These are phyloP conservation scores for Acer negundo DNA, from an alignment of 345 rosid genomes.

Conservation along the genomic window DNA sequence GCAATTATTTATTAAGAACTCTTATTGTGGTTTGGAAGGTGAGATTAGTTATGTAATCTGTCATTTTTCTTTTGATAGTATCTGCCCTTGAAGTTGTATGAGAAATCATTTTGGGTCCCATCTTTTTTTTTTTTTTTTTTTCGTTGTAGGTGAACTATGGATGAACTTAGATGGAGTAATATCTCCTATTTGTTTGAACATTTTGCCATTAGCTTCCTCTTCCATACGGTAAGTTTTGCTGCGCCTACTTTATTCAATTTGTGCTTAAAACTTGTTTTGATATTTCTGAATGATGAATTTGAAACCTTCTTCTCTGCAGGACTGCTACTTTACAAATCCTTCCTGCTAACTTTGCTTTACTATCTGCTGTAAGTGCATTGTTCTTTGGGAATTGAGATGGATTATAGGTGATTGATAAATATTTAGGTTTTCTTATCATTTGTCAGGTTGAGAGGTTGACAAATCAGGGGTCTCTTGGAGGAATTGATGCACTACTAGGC, in stretches of 20 bases:
- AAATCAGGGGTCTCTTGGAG: constrained; percentile 81
- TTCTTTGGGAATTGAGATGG: constrained; percentile 24
- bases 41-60: constrained; percentile 4
- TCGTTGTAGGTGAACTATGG: constrained; percentile 76
- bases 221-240: constrained; percentile 50
- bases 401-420: constrained; percentile 14
- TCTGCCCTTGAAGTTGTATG: constrained; percentile 12
- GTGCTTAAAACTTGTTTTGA: constrained; percentile 16
- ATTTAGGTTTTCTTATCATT: constrained; percentile 6
- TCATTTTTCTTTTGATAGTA: constrained; percentile 14
- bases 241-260: constrained; percentile 18
- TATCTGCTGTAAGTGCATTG: constrained; percentile 66
- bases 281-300: constrained; percentile 24
- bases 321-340: constrained; percentile 60
- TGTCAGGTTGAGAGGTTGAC: constrained; percentile 72
- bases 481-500: constrained; percentile 88
- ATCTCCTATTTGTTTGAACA: constrained; percentile 82
- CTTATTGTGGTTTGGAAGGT: constrained; percentile 73
- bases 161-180: constrained; percentile 89
- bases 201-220: constrained; percentile 67
- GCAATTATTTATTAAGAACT: constrained; percentile 37
- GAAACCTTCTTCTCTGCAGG: constrained; percentile 44
- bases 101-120: constrained; percentile 1
- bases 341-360: constrained; percentile 70
- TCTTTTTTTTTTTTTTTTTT: constrained; percentile 1